Percentiles rank a stretch among this genome's conserved stretches.
phyloP scores from a whole-genome alignment of 78 protist species.

The Chrysochromulina parva region DNA sequence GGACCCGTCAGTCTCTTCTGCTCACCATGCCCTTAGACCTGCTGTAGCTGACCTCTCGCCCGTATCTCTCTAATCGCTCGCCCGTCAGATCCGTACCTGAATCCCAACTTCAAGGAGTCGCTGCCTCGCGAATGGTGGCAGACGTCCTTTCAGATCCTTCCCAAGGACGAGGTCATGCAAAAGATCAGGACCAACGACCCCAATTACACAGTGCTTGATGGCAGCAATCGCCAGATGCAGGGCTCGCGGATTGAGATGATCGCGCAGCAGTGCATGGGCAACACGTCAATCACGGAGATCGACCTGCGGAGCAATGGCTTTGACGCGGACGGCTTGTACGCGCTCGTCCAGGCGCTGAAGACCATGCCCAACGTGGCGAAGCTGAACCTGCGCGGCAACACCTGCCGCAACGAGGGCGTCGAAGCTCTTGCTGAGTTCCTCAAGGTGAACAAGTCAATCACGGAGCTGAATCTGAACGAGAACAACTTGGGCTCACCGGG shows the following conservation, averaged over 20 bases:
- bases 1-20: too few species aligned
- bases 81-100: background rate
- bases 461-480: background rate
- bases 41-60: too few species aligned
- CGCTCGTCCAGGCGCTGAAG: constrained; percentile 4
- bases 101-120: constrained; percentile 12
- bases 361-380: background rate
- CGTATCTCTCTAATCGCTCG: too few species aligned
- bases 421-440: background rate
- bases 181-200: constrained; percentile 12
- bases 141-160: background rate
- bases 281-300: background rate
- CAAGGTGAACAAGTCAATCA: background rate
- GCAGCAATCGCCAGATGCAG: background rate
- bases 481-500: background rate
- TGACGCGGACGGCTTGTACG: background rate
- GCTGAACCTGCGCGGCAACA: background rate
- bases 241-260: background rate
- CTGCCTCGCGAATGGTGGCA: background rate
- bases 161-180: background rate
- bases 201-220: background rate
- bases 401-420: constrained; percentile 7
- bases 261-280: background rate
- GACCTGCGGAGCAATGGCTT: constrained; percentile 11
- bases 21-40: too few species aligned